A percentile compares a stretch with the other conserved stretches of the same genome.
Evolutionary conservation across 2,329 filamentous ascomycete genomes (phyloP).

Genomic region (Metarhizium rileyi): DNA sequence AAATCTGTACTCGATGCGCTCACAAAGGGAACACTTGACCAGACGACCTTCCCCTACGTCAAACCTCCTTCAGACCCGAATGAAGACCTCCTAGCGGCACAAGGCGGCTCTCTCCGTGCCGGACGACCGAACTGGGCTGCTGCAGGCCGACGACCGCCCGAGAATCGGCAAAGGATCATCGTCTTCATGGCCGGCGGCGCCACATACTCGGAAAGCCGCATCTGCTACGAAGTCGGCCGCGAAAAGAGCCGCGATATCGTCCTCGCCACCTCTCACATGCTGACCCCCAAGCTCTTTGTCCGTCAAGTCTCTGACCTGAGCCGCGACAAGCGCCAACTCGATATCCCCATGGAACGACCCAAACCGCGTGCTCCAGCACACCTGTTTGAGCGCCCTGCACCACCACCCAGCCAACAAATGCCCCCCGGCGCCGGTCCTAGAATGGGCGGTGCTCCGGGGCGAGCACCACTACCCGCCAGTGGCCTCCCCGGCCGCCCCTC

Average conservation of each 20-base stretch:
- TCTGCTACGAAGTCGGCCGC: conserved; percentile 78
- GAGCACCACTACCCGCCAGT: conserved; percentile 6
- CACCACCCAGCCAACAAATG: conserved; percentile 29
- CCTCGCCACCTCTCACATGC: conserved; percentile 84
- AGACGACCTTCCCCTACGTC: conserved; percentile 59
- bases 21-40: conserved; percentile 57
- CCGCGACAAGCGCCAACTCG: conserved; percentile 62
- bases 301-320: conserved; percentile 75
- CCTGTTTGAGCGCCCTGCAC: conserved; percentile 65
- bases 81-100: conserved; percentile 44
- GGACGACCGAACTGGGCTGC: conserved; percentile 95
- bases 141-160: conserved; percentile 58
- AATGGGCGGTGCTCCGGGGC: neutral
- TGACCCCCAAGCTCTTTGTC: conserved; percentile 73
- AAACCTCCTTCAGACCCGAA: conserved; percentile 58
- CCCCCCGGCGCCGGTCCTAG: neutral
- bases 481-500: conserved; percentile 17
- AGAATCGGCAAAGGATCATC: conserved; percentile 83
- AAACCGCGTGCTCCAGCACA: conserved; percentile 76
- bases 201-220: conserved; percentile 80
- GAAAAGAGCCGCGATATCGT: conserved; percentile 72
- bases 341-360: conserved; percentile 72
- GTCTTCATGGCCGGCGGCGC: conserved; percentile 94
- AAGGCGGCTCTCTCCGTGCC: conserved; percentile 71
- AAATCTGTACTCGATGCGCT: conserved; percentile 76